Base-by-base conservation (phyloP, 148 eudicot species). In the Polygonum aviculare region DNA sequence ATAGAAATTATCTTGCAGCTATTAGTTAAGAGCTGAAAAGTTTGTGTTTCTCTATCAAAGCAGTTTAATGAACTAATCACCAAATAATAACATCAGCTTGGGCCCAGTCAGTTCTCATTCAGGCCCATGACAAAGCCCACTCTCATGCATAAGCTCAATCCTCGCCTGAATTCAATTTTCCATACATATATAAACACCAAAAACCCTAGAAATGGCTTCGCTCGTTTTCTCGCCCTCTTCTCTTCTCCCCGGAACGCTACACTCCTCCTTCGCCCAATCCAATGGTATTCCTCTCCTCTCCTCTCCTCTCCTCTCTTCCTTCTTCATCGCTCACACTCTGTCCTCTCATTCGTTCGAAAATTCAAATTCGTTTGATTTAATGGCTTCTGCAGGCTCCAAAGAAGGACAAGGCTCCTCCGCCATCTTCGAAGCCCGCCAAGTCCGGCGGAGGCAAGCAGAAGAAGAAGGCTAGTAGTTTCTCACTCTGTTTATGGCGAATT, bases 391-490 rank as follows among this genome's bases (percentile, higher is more conserved):
- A 73, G 80, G 80, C 80, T 35, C 80, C 80, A 38, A 84, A 81
- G 78, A 81, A 84, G 83, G 83, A 67, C 1, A 76, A 80, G 77
- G 86, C 80, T 50, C 78, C 81, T 2, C 79, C 82, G 3, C 79
- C 80, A 38, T 79, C 81, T 1, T 83, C 81, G 11, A 81, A 76
- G 69, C 84, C 84, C 16, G 76, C 83, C 16, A 84, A 84, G 44
- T 84, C 81, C 47, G 75, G 80, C 35, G 82, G 80, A 10, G 84
- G 79, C 48, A 77, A 82, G 78, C 87, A 79, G 75, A 84, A 79
- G 81, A 84, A 84, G 83, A 78, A 79, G 84, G 82, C 70, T 11
- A 50, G 51, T 9, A 10, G 0, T 18, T 55, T 40, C 21, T 45
- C 45, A 36, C 12, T 45, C 21, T 45, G 19, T 7, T n/a, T 71